Conservation (phyloP, 2,329 filamentous ascomycete genomes). For the Chaetomium olivaceum region DNA sequence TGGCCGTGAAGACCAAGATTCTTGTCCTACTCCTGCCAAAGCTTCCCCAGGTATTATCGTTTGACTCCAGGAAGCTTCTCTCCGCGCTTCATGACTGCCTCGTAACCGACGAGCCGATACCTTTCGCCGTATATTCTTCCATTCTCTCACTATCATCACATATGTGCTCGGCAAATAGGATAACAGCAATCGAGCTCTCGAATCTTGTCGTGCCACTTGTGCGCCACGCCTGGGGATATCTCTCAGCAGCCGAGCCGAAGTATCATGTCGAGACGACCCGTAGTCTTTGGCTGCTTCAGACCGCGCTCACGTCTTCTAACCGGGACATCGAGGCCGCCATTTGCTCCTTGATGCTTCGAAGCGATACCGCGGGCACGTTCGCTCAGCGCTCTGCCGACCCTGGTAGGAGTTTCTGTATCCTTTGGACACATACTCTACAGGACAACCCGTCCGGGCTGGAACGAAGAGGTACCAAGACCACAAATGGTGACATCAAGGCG, state of each 20-base stretch:
- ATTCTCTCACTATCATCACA: constrained; percentile 59
- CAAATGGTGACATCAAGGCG: constrained; percentile 40
- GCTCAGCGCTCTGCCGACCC: constrained; percentile 56
- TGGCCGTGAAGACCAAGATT: constrained; percentile 60
- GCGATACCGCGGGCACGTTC: constrained; percentile 50
- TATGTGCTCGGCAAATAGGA: constrained; percentile 55
- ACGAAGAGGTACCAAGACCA: constrained; percentile 51
- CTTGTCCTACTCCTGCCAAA: constrained; percentile 61
- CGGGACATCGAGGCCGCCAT: constrained; percentile 81
- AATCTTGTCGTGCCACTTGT: constrained; percentile 69
- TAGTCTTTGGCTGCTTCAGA: constrained; percentile 82
- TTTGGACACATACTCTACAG: constrained; percentile 80
- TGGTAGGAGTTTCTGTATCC: constrained; percentile 68
- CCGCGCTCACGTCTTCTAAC: constrained; percentile 63
- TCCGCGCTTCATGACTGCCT: constrained; percentile 54
- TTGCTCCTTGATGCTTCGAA: constrained; percentile 64
- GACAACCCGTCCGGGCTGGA: constrained; percentile 53
- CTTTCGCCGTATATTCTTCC: constrained; percentile 60
- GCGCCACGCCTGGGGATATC: constrained; percentile 71
- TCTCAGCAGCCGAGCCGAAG: constrained; percentile 82
- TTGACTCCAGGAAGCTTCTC: constrained; percentile 52
- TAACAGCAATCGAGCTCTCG: constrained; percentile 55
- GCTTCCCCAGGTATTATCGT: constrained; percentile 45
- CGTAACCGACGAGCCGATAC: constrained; percentile 40
- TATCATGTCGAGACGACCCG: constrained; percentile 92